A percentile compares a stretch with the other conserved stretches of the same genome.
Evolutionary conservation across 345 rosid species (phyloP).

Genomic region (Lepidium aucheri): DNA sequence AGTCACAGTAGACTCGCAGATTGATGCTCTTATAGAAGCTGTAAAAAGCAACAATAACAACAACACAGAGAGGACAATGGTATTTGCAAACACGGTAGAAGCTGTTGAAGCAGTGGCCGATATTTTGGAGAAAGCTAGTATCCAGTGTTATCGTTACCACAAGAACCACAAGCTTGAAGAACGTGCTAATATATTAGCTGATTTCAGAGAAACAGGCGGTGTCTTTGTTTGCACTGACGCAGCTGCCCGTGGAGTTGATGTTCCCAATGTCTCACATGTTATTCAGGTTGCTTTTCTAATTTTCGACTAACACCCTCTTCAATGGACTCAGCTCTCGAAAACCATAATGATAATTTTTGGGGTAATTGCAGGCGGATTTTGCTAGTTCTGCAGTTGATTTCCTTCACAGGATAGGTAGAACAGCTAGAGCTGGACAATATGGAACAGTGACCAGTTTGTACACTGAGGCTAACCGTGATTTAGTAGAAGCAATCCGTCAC

Average conservation of each 20-base stretch:
- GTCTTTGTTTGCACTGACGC: conserved; percentile 95
- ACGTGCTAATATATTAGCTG: conserved; percentile 53
- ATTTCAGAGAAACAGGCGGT: conserved; percentile 76
- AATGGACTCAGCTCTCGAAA: not conserved
- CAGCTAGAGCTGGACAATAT: conserved; percentile 92
- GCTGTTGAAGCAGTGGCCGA: conserved; percentile 82
- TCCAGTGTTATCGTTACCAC: conserved; percentile 72
- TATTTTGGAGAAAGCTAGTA: conserved; percentile 65
- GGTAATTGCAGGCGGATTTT: conserved; percentile 78
- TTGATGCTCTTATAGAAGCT: conserved; percentile 78
- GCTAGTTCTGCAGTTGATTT: conserved; percentile 90
- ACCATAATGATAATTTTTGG: not conserved
- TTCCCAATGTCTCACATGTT: conserved; percentile 83
- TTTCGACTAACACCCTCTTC: not conserved
- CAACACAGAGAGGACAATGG: conserved; percentile 64
- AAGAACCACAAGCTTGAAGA: conserved; percentile 77
- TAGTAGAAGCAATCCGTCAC: conserved; percentile 70
- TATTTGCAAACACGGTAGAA: conserved; percentile 88
- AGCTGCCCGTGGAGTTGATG: conserved; percentile 95
- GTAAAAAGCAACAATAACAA: conserved; percentile 39
- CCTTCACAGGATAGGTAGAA: conserved; percentile 91
- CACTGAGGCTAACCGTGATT: conserved; percentile 64
- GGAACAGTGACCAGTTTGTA: conserved; percentile 90
- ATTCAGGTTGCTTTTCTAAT: conserved; percentile 60
- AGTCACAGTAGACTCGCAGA: conserved; percentile 73